Evolutionary conservation across 2,329 filamentous ascomycete genomes (phyloP), one percentile per base, ranked within the genome.

Genomic region (Verticillium dahliae): DNA sequence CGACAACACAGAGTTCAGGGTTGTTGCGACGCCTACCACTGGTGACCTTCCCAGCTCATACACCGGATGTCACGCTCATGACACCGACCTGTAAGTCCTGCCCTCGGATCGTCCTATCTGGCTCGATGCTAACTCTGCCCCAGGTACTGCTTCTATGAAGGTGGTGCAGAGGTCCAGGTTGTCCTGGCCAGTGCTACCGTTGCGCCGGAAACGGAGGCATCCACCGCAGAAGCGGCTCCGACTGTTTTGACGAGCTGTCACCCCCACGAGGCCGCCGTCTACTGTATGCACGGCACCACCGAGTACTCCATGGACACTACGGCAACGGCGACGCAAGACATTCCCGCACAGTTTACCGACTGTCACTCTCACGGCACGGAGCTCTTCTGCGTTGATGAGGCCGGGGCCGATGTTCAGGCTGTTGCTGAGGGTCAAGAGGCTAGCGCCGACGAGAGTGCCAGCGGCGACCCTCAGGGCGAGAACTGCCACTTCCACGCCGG

Each of bases 401-500:
- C 80, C 45, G 87, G 86, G 18, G 77, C 82, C 31, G 87, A 91
- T 58, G 84, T 90, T 14, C 66, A 81, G 1, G 72, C 75, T 31
- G 76, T 80, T 14, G 68, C 68, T 2, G 68, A 69, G 0, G 69
- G 68, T 6, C 62, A 68, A 15, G 65, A 64, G 4, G 69, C 69
- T 13, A 67, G 66, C 4, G 62, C 64, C 14, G 65, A 65, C 5
- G 67, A 71, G 59, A 63, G 61, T 57, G 67, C 62, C 18, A 64
- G 63, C 35, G 59, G 58, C 52, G 61, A 69, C 61, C 45, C 45
- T 2, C 45, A 50, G 45, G 18, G n/a, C 6, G 60, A 68, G 6
- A 67, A 84, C 67, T 91, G 88, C 67, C 90, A 92, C 69, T 90
- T 89, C 72, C 89, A 92, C 67, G 88, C 88, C 10, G 89, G 89